Evolutionary conservation across 2,329 filamentous ascomycete genomes (phyloP), one percentile per base, ranked within the genome.

Genomic region (Trichophyton schoenleinii): DNA sequence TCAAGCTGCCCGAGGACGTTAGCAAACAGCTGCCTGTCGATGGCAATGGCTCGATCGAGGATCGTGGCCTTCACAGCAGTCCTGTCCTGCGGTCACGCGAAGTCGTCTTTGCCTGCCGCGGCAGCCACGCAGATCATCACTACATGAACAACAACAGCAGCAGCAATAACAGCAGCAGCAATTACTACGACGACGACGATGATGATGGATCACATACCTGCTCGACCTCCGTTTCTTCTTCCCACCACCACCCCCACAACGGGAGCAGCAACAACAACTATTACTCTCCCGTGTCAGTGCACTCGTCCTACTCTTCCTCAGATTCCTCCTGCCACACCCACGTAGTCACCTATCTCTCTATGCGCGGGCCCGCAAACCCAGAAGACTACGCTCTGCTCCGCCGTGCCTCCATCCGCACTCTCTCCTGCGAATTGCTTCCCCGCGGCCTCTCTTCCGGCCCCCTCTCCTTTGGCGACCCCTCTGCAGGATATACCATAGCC

Each of bases 311-410:
- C 57, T 69, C 75, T 15, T 81, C 75, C 13, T 81, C 79, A 22
- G 72, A 74, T 60, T 68, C 74, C 58, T 78, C 74, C 61, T 77
- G 76, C 63, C 81, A 84, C 65, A 78, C 79, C 8, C 81, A 84
- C 64, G 80, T 79, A 20, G 69, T 83, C 58, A 83, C 79, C 63
- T 84, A 83, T 68, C 74, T 83, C 52, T 82, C 81, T n/a, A 78
- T 81, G 38, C 80, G 79, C 60, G 80, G 80, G 31, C 81, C 81
- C 5, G 75, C 78, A 20, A 79, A 80, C 38, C 78, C 80, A 9
- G 73, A 75, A 5, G 77, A 79, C 49, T 83, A 82, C 68, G 79
- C 81, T 3, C 73, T 81, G 9, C 73, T 84, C 22, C 79, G 81
- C 62, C 79, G 80, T 42, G 81, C 81, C 25, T 82, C 79, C 60